Conservation (phyloP, 768 basidiomycete genomes). For the Ramaria sp. region DNA sequence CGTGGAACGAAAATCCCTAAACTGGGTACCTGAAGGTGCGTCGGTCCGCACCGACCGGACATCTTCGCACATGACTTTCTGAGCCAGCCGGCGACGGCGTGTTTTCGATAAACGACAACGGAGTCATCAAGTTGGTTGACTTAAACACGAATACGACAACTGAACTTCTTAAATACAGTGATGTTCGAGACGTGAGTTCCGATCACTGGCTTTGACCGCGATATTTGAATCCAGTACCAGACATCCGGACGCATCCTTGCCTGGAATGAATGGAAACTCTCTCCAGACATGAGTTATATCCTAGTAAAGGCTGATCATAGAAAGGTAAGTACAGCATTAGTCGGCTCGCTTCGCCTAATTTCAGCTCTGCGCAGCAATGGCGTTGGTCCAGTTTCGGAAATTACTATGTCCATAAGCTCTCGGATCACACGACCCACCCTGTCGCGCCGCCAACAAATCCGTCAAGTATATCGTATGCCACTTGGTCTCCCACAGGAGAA, state of each 20-base stretch:
- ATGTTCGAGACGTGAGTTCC: conserved; percentile 53
- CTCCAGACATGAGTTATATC: conserved; percentile 85
- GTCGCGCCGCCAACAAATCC: conserved; percentile 60
- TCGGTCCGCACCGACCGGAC: background rate
- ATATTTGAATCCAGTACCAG: conserved; percentile 24
- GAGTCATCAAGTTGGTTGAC: conserved; percentile 70
- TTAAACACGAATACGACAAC: conserved; percentile 63
- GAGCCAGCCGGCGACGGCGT: conserved; percentile 85
- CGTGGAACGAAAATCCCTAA: conserved; percentile 34
- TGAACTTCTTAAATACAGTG: conserved; percentile 42
- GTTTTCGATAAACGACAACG: conserved; percentile 53
- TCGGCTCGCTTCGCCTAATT: background rate
- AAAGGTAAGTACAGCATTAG: conserved; percentile 40
- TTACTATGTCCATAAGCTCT: conserved; percentile 84
- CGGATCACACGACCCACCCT: conserved; percentile 55
- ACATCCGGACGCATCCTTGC: conserved; percentile 39
- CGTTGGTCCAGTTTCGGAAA: conserved; percentile 83
- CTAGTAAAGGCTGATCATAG: conserved; percentile 64
- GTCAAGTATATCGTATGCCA: conserved; percentile 65
- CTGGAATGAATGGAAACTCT: conserved; percentile 67
- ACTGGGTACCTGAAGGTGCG: conserved; percentile 91
- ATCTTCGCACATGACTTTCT: conserved; percentile 1
- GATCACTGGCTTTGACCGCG: background rate
- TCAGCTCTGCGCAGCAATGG: conserved; percentile 62
- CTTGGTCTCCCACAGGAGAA: conserved; percentile 80